Evolutionary conservation across 495 filamentous ascomycete species (phyloP).

Genomic region (Glarea lozoyensis): DNA sequence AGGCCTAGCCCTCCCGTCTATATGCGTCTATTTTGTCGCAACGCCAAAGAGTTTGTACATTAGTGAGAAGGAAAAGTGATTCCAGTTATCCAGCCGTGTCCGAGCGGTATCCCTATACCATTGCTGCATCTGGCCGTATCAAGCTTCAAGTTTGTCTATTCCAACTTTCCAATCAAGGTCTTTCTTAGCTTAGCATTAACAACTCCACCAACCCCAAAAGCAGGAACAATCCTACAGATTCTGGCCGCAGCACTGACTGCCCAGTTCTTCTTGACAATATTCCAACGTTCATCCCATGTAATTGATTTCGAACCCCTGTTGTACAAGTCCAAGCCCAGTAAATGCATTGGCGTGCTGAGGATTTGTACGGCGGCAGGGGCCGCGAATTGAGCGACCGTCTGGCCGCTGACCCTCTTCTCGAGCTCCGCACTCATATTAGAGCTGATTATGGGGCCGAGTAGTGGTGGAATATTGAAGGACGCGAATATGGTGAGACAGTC

Average conservation of each 20-base stretch:
- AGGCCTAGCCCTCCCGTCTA: too few species aligned
- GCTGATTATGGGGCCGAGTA: conserved; percentile 60
- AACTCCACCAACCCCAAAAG: conserved; percentile 88
- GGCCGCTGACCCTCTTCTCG: conserved; percentile 27
- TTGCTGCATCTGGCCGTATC: too few species aligned
- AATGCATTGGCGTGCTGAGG: conserved; percentile 75
- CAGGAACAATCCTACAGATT: conserved; percentile 86
- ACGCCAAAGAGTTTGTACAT: too few species aligned
- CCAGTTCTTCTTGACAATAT: conserved; percentile 67
- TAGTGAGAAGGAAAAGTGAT: too few species aligned
- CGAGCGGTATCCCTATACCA: too few species aligned
- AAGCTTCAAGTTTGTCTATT: too few species aligned
- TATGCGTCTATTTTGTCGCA: too few species aligned
- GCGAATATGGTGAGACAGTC: conserved; percentile 92
- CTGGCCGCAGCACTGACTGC: conserved; percentile 65
- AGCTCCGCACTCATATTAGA: conserved; percentile 41
- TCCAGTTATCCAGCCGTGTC: too few species aligned
- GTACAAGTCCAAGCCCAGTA: conserved; percentile 83
- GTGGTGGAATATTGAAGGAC: conserved; percentile 80
- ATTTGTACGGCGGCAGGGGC: conserved; percentile 78
- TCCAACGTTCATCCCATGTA: conserved; percentile 48
- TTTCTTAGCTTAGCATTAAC: conserved; percentile 70
- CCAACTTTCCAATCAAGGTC: conserved; percentile 16
- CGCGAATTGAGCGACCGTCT: conserved; percentile 67
- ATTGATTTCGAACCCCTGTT: conserved; percentile 52